Evolutionary conservation across 768 basidiomycete species (phyloP), one percentile per base, ranked within the genome.

Genomic region (Termitomyces sp.): DNA sequence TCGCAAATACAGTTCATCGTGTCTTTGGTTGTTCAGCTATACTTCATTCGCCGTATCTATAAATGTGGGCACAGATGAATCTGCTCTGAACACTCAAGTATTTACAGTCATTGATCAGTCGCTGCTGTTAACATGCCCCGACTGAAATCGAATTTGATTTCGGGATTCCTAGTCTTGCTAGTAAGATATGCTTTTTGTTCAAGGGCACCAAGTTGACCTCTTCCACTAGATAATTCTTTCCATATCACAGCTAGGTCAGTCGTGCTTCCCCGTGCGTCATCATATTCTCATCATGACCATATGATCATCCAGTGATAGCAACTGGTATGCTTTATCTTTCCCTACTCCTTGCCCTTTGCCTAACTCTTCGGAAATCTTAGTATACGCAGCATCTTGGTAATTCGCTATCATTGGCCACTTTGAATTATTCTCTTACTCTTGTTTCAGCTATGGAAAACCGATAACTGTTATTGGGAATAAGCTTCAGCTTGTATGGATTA

Each of bases 1-100:
- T 18, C 16, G 20, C 22, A 18, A 24, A 18, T 35, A 3, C 18
- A 58, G 46, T 22, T 22, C 35, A 32, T 18, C 1, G 22, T 58
- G 11, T 1, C 22, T 39, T 6, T 48, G 4, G 16, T 50, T 24
- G 57, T 58, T 28, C 57, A 58, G 35, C 15, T 58, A 0, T 58
- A 48, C 16, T 58, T 58, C 35, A 58, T 58, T 39, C 48, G 13
- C 13, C 45, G 57, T 36, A 50, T 58, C 35, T 38, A 58, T 13
- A 50, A 38, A 15, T 58, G 57, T 58, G 15, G 7, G 57, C 24
- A 7, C 32, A 35, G 13, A 35, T 18, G 2, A 36, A 28, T 39
- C 15, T 24, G 42, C 24, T 16, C 16, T n/a, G 15, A 7, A 22
- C 45, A 6, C 28, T 15, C 28, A 28, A 4, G 32, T 0, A 28